A percentile compares a stretch with the other conserved stretches of the same genome.
phyloP scores from a whole-genome alignment of 1,139 yeast species.

The Hanseniaspora gamundiae region DNA sequence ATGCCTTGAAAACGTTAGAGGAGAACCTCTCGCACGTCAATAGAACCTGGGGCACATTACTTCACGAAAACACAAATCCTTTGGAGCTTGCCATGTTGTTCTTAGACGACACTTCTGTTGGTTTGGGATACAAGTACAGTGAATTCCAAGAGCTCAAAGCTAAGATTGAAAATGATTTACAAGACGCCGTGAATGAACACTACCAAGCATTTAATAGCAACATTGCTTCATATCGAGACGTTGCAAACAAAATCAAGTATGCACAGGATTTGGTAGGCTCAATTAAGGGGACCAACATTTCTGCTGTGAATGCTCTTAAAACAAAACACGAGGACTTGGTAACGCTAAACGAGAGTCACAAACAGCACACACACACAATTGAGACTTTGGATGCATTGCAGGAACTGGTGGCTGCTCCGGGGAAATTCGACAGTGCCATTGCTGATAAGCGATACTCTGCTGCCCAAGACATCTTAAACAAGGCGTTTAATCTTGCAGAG shows the following conservation, averaged over 20 bases:
- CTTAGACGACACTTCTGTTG: constrained; percentile 78
- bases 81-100: constrained; percentile 72
- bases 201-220: constrained; percentile 78
- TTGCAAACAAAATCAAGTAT: constrained; percentile 29
- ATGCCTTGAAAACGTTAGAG: constrained; percentile 19
- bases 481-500: constrained; percentile 46
- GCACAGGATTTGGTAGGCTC: constrained; percentile 20
- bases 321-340: constrained; percentile 43
- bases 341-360: constrained; percentile 54
- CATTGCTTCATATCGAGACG: constrained; percentile 61
- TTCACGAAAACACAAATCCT: constrained; percentile 50
- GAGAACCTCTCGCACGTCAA: constrained; percentile 20
- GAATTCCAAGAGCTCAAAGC: constrained; percentile 45
- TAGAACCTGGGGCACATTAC: constrained; percentile 28
- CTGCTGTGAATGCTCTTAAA: constrained; percentile 40
- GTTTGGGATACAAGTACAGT: constrained; percentile 57
- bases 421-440: constrained; percentile 49
- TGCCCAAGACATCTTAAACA: constrained; percentile 51
- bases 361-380: constrained; percentile 55
- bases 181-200: constrained; percentile 67
- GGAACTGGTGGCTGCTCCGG: constrained; percentile 47
- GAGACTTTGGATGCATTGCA: constrained; percentile 63
- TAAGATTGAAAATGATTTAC: constrained; percentile 45
- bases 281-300: constrained; percentile 22
- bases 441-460: constrained; percentile 56